Conservation (phyloP, 257 asterid species). For the Solanum etuberosum region DNA sequence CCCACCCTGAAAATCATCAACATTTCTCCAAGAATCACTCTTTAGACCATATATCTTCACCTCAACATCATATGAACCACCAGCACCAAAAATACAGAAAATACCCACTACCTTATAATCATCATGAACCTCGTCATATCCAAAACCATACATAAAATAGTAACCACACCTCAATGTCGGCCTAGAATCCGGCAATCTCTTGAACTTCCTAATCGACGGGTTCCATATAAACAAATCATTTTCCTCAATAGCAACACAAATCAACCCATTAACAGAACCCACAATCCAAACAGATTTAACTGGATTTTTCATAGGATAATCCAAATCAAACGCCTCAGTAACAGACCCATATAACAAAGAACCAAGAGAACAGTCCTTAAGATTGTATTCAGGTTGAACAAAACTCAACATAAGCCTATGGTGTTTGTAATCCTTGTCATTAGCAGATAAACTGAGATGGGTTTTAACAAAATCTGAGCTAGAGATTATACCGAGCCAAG, state of each 20-base stretch:
- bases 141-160: constrained; percentile 27
- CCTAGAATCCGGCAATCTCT: constrained; percentile 23
- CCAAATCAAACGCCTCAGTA: background rate
- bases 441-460: constrained; percentile 15
- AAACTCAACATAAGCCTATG: background rate
- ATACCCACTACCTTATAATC: constrained; percentile 29
- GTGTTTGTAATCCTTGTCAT: background rate
- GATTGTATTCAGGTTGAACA: background rate
- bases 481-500: constrained; percentile 39
- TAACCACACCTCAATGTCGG: background rate
- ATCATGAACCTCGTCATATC: constrained; percentile 28
- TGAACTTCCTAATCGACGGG: constrained; percentile 29
- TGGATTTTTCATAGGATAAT: background rate
- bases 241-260: constrained; percentile 17
- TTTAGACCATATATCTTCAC: constrained; percentile 14
- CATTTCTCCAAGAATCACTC: constrained; percentile 11
- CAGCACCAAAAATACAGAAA: background rate
- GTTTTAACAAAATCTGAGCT: constrained; percentile 16
- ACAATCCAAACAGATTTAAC: constrained; percentile 5
- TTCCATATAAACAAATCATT: constrained; percentile 30
- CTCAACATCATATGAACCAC: background rate
- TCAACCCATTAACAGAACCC: constrained; percentile 50
- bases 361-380: constrained; percentile 5
- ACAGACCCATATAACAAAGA: constrained; percentile 24
- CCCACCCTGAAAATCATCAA: background rate